Percentiles rank a stretch among this genome's conserved stretches.
phyloP scores from a whole-genome alignment of 192 early-diverging fungal genomes.

The Helicostylum pulchrum region DNA sequence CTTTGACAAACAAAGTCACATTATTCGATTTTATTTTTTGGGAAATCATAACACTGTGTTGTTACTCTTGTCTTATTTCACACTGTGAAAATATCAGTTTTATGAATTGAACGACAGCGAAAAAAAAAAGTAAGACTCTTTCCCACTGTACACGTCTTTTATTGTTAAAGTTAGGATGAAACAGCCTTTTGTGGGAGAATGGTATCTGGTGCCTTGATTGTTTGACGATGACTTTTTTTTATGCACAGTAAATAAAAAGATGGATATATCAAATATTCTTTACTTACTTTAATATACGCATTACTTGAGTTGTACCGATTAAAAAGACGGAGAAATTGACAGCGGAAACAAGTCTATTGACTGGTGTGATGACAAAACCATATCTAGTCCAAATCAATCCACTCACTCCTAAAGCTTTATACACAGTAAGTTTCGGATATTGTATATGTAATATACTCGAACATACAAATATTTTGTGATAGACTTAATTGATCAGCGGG shows the following conservation, averaged over 20 bases:
- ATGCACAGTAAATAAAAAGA: not conserved
- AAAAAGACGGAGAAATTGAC: conserved; percentile 93
- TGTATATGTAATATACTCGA: not conserved
- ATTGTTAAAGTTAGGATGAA: too few relatives aligned
- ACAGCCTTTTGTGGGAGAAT: too few relatives aligned
- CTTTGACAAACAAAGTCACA: not conserved
- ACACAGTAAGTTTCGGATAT: not conserved
- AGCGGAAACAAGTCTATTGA: conserved; percentile 82
- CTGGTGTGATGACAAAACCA: conserved; percentile 88
- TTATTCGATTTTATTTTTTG: too few relatives aligned
- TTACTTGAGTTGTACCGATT: conserved; percentile 85
- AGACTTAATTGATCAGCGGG: conserved; percentile 88
- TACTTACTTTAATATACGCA: conserved; percentile 68
- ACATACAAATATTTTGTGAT: conserved; percentile 69
- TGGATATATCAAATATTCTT: not conserved
- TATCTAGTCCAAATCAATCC: conserved; percentile 97
- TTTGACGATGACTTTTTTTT: too few relatives aligned
- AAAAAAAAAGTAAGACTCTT: too few relatives aligned
- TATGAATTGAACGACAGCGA: too few relatives aligned
- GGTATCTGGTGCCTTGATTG: too few relatives aligned
- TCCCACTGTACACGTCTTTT: too few relatives aligned
- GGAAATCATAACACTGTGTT: too few relatives aligned
- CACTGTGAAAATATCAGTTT: too few relatives aligned
- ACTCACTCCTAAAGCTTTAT: conserved; percentile 80
- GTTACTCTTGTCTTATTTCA: too few relatives aligned